Conservation (phyloP, 139 green algal genomes). For the Marvania coccoides region DNA sequence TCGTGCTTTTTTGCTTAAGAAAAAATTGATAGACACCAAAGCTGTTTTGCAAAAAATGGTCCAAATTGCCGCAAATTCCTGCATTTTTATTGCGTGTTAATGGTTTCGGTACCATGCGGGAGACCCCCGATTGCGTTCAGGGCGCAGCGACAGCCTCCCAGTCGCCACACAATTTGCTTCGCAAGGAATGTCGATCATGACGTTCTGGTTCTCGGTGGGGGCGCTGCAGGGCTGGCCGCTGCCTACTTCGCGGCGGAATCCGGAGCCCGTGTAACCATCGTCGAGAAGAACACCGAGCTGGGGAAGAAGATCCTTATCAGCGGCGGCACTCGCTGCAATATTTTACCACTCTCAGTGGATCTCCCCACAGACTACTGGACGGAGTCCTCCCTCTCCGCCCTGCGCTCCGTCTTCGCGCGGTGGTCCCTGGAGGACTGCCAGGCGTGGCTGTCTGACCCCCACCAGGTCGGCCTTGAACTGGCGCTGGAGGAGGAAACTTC, state of each 20-base stretch:
- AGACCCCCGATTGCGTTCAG: no score
- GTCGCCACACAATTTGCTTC: no score
- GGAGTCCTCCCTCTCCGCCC: conserved; percentile 29
- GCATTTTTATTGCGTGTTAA: no score
- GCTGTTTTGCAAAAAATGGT: no score
- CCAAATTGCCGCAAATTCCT: no score
- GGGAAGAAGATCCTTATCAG: conserved; percentile 87
- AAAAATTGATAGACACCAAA: no score
- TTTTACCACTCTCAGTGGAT: conserved; percentile 59
- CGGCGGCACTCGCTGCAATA: conserved; percentile 79
- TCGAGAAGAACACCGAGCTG: conserved; percentile 67
- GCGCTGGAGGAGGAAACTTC: conserved; percentile 53
- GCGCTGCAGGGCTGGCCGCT: conserved; percentile 52
- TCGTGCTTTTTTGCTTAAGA: no score
- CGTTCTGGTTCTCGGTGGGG: conserved; percentile 41
- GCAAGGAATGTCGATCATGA: no score
- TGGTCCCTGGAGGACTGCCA: conserved; percentile 67
- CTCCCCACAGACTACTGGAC: conserved; percentile 66
- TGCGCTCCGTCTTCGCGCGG: conserved; percentile 55
- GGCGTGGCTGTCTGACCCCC: conserved; percentile 50
- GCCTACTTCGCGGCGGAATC: conserved; percentile 54
- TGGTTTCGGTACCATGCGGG: no score
- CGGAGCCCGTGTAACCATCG: conserved; percentile 24
- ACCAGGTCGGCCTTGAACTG: conserved; percentile 59
- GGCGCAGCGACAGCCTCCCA: no score